phyloP scores from a whole-genome alignment of 2,329 filamentous ascomycete genomes.

The Alternaria ventricosa region DNA sequence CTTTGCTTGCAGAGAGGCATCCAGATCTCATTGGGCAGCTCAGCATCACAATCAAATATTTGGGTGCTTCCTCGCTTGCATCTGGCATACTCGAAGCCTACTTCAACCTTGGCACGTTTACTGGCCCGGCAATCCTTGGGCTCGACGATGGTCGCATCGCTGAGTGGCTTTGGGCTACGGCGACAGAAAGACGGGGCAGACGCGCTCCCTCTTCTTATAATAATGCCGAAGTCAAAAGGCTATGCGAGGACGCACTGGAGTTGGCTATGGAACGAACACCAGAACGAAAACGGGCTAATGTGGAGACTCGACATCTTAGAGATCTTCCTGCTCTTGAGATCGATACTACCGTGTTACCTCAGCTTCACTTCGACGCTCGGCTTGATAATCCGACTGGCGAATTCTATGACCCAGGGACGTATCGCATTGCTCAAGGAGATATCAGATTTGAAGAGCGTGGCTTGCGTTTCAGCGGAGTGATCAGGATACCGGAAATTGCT shows the following conservation, averaged over 20 bases:
- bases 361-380: rapidly evolving
- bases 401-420: rapidly evolving
- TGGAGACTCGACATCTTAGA: not conserved
- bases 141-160: not conserved
- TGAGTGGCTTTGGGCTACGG: not conserved
- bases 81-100: not conserved
- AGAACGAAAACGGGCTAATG: rapidly evolving
- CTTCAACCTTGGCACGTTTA: not conserved
- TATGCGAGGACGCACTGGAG: not conserved
- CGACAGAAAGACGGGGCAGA: not conserved
- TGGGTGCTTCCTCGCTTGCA: not conserved
- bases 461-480: not conserved
- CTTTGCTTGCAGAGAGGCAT: not conserved
- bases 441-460: not conserved
- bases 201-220: rapidly evolving
- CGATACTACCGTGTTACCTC: not conserved
- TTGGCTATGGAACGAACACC: not conserved
- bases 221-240: not conserved
- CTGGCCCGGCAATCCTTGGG: not conserved
- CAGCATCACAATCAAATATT: not conserved
- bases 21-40: not conserved
- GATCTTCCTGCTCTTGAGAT: not conserved
- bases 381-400: not conserved
- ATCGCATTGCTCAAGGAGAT: not conserved
- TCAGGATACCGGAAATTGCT: not conserved